phyloP scores from a whole-genome alignment of 2,329 filamentous ascomycete species.

The Monilinia fructicola region DNA sequence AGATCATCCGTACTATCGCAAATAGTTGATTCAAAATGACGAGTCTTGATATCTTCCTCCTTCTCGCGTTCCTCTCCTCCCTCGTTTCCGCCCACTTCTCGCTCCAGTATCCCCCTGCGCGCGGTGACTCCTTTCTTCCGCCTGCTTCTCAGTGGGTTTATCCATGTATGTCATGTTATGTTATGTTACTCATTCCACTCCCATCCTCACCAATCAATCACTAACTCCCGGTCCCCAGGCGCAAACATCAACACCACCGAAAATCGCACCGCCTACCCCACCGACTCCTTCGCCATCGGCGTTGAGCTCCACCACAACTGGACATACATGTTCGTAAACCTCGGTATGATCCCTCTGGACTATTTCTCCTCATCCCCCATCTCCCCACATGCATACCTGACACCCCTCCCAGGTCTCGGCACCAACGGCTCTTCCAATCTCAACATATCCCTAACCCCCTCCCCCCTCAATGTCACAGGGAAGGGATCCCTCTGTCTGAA shows the following conservation, averaged over 20 bases:
- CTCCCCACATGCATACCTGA: background rate
- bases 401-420: slow-evolving; percentile 15
- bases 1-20: no score
- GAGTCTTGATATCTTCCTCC: background rate
- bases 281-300: slow-evolving; percentile 2
- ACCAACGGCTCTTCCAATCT: slow-evolving; percentile 25
- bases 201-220: background rate
- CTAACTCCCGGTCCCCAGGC: slow-evolving; percentile 7
- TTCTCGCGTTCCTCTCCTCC: slow-evolving; percentile 6
- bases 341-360: slow-evolving; percentile 2
- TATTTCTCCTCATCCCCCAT: slow-evolving; percentile 4
- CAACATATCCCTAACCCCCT: slow-evolving; percentile 19
- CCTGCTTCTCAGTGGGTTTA: slow-evolving; percentile 25
- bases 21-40: background rate
- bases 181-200: no score
- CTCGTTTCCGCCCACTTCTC: slow-evolving; percentile 24
- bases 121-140: slow-evolving; percentile 21
- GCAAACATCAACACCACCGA: slow-evolving; percentile 25
- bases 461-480: slow-evolving; percentile 23
- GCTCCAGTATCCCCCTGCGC: slow-evolving; percentile 20
- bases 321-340: slow-evolving; percentile 20
- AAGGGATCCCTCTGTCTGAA: slow-evolving; percentile 23
- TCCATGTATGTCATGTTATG: slow-evolving; percentile 24
- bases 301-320: slow-evolving; percentile 8
- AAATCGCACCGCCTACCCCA: slow-evolving; percentile 18